Evolutionary conservation across 2,329 filamentous ascomycete species (phyloP), one percentile per base, ranked within the genome.

Genomic region (Lasiodiplodia gonubiensis): DNA sequence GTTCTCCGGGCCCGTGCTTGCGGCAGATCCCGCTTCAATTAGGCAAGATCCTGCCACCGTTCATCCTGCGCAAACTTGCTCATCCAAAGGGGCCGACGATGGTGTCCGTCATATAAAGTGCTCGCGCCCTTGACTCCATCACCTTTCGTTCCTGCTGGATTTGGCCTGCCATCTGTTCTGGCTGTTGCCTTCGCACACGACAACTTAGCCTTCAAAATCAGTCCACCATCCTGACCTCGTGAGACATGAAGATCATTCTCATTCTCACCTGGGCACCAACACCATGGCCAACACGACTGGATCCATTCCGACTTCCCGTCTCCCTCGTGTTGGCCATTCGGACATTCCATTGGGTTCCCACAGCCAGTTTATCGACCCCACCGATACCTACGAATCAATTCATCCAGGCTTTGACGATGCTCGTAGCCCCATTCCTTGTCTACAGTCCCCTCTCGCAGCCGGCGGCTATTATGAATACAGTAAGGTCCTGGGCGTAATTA

Each of bases 51-150:
- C 57, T 18, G 30, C n/a, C 25, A 30, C 57, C 37, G 4, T 21
- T n/a, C 27, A 63, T 63, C n/a, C 5, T 63, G 59, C 59, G 59
- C 59, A 63, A 63, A 63, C 30, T 30, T 63, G 59, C 59, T 63
- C 59, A 63, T 4, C 39, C n/a, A 35, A 37, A 12, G 18, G 25
- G 5, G 8, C 30, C 12, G 18, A 16, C 25, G 8, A 27, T 18
- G 23, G 25, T 18, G 30, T 23, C 21, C 18, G 23, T 14, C 14
- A 48, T 46, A 25, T 25, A 57, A 39, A 39, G 11, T 12, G 8
- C 5, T 35, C n/a, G 7, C n/a, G 1, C n/a, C n/a, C n/a, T 35
- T 39, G 35, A 21, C 35, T 42, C 21, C n/a, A 7, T 46, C 14
- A 21, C 18, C 55, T n/a, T 46, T 30, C 7, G 37, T 42, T 10